These are phyloP conservation scores for Sphenostylis stenocarpa DNA, from an alignment of 306 rosid genomes.

Conservation along the genomic window DNA sequence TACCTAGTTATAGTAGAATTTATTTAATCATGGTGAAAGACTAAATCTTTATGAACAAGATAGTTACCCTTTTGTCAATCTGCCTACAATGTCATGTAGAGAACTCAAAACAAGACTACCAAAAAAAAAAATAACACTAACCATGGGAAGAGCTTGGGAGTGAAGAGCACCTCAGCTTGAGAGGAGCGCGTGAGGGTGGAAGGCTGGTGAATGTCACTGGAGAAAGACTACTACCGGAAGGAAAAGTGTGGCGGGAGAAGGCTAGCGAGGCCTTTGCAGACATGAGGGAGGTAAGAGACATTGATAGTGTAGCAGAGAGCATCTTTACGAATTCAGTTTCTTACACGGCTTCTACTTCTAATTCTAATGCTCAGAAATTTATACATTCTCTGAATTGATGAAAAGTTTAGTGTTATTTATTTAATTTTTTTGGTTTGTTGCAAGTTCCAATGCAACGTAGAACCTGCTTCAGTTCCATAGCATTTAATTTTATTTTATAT, in stretches of 20 bases:
- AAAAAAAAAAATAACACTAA: not conserved
- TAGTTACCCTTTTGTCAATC: not conserved
- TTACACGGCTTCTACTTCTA: not conserved
- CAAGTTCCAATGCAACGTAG: not conserved
- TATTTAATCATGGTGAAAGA: not conserved
- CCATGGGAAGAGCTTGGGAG: slow-evolving; percentile 28
- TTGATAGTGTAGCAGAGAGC: slow-evolving; percentile 26
- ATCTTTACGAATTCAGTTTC: not conserved
- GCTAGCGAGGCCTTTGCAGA: not conserved
- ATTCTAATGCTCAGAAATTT: not conserved
- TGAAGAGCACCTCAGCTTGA: slow-evolving; percentile 40
- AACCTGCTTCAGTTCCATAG: not conserved
- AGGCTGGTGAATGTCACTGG: slow-evolving; percentile 31
- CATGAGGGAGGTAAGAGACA: not conserved
- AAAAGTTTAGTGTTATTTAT: not conserved
- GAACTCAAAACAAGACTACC: not conserved
- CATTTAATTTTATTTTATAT: not conserved
- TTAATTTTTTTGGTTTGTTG: not conserved
- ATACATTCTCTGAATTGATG: not conserved
- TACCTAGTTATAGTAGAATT: too few relatives aligned
- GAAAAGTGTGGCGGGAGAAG: slow-evolving; percentile 32
- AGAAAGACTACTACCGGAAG: slow-evolving; percentile 25
- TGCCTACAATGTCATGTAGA: not conserved
- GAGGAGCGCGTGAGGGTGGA: slow-evolving; percentile 30
- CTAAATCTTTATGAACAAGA: slow-evolving; percentile 11